phyloP scores from a whole-genome alignment of 148 eudicot genomes.

The Rhododendron griersonianum region DNA sequence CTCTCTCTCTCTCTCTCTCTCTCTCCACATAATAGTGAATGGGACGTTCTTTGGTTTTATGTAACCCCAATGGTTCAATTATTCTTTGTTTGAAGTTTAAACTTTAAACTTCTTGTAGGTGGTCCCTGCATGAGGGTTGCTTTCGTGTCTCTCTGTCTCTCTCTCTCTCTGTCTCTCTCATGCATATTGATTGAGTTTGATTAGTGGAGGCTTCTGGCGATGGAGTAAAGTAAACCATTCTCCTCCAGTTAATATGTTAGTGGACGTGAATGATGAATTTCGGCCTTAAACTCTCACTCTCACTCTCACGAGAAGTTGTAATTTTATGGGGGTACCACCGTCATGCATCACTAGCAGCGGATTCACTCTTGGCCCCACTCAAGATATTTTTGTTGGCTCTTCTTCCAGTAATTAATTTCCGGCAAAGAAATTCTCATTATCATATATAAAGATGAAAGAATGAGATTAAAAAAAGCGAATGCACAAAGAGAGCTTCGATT shows the following conservation, averaged over 20 bases:
- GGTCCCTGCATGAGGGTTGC: neutral
- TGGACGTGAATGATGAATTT: constrained; percentile 2
- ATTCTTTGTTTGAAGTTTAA: neutral
- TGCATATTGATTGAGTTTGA: too few species aligned
- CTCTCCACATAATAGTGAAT: neutral
- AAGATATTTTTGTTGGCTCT: neutral
- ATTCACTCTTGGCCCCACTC: neutral
- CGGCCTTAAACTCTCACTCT: constrained; percentile 6
- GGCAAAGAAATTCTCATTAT: too few species aligned
- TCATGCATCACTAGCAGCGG: neutral
- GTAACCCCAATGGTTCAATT: neutral
- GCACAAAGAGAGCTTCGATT: too few species aligned
- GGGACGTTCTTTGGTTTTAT: neutral
- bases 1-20: neutral
- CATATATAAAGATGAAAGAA: too few species aligned
- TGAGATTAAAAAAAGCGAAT: too few species aligned
- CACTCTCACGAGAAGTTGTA: neutral
- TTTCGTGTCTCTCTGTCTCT: neutral
- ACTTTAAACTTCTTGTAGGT: neutral
- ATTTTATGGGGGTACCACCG: neutral
- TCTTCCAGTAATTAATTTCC: neutral
- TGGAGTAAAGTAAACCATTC: neutral
- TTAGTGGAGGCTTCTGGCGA: neutral
- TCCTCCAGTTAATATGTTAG: neutral
- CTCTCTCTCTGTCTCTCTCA: neutral